Percentiles rank a stretch among this genome's conserved stretches.
Conservation (phyloP, 2,329 filamentous ascomycete genomes). For the Penicillium sp. region DNA sequence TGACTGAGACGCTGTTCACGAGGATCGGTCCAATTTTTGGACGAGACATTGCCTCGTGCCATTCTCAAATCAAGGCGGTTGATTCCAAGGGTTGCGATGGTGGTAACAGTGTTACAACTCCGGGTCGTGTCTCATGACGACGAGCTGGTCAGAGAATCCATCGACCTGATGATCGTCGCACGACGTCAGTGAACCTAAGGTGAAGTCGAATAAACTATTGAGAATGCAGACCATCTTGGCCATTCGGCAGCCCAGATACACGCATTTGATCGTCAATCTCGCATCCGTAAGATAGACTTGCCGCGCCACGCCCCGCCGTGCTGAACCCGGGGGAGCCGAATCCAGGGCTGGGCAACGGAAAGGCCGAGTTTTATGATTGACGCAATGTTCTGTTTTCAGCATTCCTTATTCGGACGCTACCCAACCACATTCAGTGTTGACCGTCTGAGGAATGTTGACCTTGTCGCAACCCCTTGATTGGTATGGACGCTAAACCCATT, state of each 20-base stretch:
- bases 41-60: background rate
- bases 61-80: background rate
- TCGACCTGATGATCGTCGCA: background rate
- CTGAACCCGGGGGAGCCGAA: background rate
- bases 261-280: background rate
- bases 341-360: background rate
- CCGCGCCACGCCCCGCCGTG: background rate
- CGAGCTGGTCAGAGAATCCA: background rate
- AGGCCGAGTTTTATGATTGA: constrained; percentile 1
- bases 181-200: background rate
- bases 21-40: background rate
- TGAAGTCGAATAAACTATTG: too few species aligned
- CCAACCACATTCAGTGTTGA: background rate
- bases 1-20: background rate
- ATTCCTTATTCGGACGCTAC: background rate
- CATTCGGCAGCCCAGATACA: background rate
- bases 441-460: constrained; percentile 11
- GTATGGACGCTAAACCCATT: constrained; percentile 6
- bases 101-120: background rate
- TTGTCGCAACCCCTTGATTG: constrained; percentile 7
- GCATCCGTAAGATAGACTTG: background rate
- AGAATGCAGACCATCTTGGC: background rate
- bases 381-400: constrained; percentile 5
- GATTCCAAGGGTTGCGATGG: background rate
- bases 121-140: background rate